Evolutionary conservation across 2,329 filamentous ascomycete species (phyloP).

Genomic region (Nemania sp.): DNA sequence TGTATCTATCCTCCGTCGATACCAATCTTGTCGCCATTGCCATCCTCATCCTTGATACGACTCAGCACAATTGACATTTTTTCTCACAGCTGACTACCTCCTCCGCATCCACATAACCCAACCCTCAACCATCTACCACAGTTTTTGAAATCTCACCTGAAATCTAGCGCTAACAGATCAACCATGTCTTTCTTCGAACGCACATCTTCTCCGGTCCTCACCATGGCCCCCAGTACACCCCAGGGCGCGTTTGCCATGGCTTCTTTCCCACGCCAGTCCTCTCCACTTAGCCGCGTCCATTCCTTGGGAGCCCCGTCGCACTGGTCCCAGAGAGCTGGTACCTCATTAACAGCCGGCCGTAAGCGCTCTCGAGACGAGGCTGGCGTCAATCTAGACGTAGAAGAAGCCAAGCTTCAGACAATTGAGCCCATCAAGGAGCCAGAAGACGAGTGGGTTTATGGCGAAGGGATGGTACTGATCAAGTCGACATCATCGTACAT

Average conservation of each 20-base stretch:
- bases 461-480: constrained; percentile 74
- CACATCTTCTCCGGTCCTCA: constrained; percentile 45
- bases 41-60: constrained; percentile 7
- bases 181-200: constrained; percentile 46
- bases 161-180: constrained; percentile 40
- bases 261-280: constrained; percentile 46
- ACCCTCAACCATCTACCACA: constrained; percentile 33
- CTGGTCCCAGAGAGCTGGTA: constrained; percentile 39
- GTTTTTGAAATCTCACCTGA: constrained; percentile 39
- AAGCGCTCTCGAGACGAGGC: constrained; percentile 80
- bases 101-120: constrained; percentile 11
- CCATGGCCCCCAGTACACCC: constrained; percentile 51
- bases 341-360: constrained; percentile 59
- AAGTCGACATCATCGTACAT: constrained; percentile 64
- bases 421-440: constrained; percentile 54
- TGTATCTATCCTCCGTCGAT: constrained; percentile 14
- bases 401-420: constrained; percentile 42
- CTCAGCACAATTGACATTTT: constrained; percentile 25
- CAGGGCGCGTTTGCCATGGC: constrained; percentile 48
- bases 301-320: constrained; percentile 43
- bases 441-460: constrained; percentile 70
- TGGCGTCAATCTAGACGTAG: constrained; percentile 65
- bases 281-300: constrained; percentile 39
- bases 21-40: constrained; percentile 16
- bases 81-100: constrained; percentile 23